These are phyloP conservation scores for Fusarium bulbicola DNA, from an alignment of 2,329 filamentous ascomycete species.

Conservation along the genomic window DNA sequence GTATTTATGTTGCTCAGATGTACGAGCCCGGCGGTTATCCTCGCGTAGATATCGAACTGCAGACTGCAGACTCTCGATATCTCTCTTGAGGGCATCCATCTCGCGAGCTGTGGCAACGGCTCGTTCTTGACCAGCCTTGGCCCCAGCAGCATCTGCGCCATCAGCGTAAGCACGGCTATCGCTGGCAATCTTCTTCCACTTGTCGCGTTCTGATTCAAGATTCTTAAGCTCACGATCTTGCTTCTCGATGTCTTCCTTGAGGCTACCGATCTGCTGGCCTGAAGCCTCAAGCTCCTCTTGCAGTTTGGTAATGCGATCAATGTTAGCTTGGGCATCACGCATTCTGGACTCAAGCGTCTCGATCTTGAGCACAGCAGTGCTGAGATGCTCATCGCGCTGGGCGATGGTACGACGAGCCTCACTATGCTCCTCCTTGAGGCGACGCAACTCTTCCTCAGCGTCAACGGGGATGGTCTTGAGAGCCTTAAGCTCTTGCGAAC, in stretches of 20 bases:
- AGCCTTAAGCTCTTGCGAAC: conserved; percentile 82
- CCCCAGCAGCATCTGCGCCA: conserved; percentile 58
- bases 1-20: conserved; percentile 63
- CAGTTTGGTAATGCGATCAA: conserved; percentile 72
- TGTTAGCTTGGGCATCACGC: conserved; percentile 83
- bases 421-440: conserved; percentile 81
- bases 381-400: conserved; percentile 81
- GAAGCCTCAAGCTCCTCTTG: conserved; percentile 67
- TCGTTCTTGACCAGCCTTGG: conserved; percentile 69
- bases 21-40: conserved; percentile 70
- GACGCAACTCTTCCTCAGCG: conserved; percentile 83
- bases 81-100: conserved; percentile 75
- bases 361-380: conserved; percentile 90
- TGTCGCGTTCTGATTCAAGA: conserved; percentile 72
- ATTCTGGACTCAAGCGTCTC: conserved; percentile 90
- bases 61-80: conserved; percentile 71
- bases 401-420: conserved; percentile 78
- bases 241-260: conserved; percentile 72
- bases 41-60: conserved; percentile 74
- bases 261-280: conserved; percentile 58
- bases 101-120: conserved; percentile 76
- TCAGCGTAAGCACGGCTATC: conserved; percentile 67
- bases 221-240: conserved; percentile 72
- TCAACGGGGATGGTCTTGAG: conserved; percentile 83
- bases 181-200: conserved; percentile 76